Conservation (phyloP, 2,329 filamentous ascomycete genomes). For the Lasiodiplodia sp. region DNA sequence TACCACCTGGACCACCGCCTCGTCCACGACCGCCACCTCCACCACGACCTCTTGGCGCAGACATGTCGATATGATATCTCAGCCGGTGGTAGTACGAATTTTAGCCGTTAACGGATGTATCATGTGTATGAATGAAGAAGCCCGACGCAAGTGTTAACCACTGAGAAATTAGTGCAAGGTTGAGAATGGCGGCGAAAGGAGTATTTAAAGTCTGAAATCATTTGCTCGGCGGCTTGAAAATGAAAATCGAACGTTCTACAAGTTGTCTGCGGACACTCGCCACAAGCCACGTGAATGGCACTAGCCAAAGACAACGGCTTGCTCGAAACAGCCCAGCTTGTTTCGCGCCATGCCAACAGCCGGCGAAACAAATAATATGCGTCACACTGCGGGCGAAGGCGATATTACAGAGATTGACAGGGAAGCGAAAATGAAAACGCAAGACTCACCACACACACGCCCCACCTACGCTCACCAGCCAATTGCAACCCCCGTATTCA, state of each 20-base stretch:
- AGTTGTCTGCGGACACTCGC: constrained; percentile 8
- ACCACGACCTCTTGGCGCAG: constrained; percentile 27
- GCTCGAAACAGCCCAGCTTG: neutral
- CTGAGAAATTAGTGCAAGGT: neutral
- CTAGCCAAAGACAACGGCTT: neutral
- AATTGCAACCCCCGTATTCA: neutral
- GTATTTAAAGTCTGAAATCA: neutral
- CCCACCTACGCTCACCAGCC: neutral
- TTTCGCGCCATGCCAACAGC: neutral
- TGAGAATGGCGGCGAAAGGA: neutral
- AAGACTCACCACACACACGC: neutral
- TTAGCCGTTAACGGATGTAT: neutral
- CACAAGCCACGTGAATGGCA: neutral
- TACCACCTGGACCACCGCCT: constrained; percentile 15
- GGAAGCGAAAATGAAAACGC: neutral
- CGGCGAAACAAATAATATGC: neutral
- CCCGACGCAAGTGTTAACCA: neutral
- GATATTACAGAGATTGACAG: neutral
- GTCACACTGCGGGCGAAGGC: neutral
- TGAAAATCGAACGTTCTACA: constrained; percentile 21
- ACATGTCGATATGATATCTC: constrained; percentile 19
- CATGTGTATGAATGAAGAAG: neutral
- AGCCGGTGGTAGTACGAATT: neutral
- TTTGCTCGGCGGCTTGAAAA: neutral
- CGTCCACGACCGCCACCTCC: constrained; percentile 28